Base-by-base conservation (phyloP, 345 rosid species). In the Aquilaria yunnanensis region DNA sequence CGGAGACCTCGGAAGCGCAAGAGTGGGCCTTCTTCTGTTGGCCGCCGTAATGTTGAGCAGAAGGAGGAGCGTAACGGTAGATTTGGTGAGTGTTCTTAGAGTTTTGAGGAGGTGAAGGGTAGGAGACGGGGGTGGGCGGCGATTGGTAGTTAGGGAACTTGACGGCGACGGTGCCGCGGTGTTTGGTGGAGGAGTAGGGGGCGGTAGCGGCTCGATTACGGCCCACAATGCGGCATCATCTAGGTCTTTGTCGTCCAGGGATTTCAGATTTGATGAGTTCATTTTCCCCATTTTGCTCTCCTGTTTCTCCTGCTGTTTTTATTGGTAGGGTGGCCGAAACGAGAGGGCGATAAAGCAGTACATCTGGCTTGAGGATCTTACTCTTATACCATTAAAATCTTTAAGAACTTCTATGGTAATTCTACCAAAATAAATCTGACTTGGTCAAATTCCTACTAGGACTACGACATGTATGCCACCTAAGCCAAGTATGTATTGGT, bases 161-260 rank as follows among this genome's bases (percentile, higher is more conserved):
- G 74, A 83, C 61, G 33, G 86, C 73, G 56, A 85, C 81, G 31
- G 84, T 81, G 59, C 83, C 86, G 59, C 84, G 80, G 57, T 83
- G 60, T 59, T 76, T 83, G 67, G 82, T 78, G 80, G 78, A 70
- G 66, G 83, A 77, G 62, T 75, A 75, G 51, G 92, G 79, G 23
- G 96, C 89, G 56, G 87, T 92, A 48, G 96, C 92, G 46, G 96
- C 85, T 90, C 99, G 56, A 94, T 86, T 4, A 90, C 83, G 13
- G 96, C 97, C 97, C 99, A 90, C 46, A 94, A 64, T 51, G 92
- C 84, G 54, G 92, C 97, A 70, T 94, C 99, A 71, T 94, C 99
- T 31, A 94, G 85, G 51, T 93, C 92, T 54, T 83, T 90, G 73
- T 90, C 98, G 70, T 89, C 96, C 59, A 89, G 70, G 60, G 76